Evolutionary conservation across 2,329 filamentous ascomycete species (phyloP).

Genomic region (Harringtonia lauricola): DNA sequence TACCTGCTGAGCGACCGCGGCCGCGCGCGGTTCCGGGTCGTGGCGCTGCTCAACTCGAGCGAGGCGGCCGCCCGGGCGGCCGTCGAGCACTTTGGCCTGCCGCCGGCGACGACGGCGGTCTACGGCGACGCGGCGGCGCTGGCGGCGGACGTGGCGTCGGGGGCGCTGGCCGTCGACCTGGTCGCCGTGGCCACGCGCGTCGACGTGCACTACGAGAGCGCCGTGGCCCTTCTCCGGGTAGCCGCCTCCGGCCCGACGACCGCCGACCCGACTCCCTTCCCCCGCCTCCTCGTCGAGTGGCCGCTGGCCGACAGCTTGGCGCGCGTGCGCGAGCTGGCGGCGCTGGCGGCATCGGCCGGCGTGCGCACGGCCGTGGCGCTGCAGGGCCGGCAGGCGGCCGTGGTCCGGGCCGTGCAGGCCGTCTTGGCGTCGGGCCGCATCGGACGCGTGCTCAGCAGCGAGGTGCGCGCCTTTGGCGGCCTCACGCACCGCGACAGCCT

Average conservation of each 20-base stretch:
- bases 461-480: conserved; percentile 27
- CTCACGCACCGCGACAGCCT: conserved; percentile 21
- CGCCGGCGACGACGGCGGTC: conserved; percentile 22
- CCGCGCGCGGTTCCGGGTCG: conserved; percentile 32
- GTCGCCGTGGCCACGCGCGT: conserved; percentile 44
- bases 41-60: conserved; percentile 41
- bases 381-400: conserved; percentile 36
- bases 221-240: conserved; percentile 19
- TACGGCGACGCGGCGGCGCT: conserved; percentile 39
- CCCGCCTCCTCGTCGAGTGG: conserved; percentile 46
- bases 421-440: conserved; percentile 33
- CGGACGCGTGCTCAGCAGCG: conserved; percentile 41
- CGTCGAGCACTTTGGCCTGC: conserved; percentile 27
- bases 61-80: conserved; percentile 30
- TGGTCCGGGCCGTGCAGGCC: conserved; percentile 30
- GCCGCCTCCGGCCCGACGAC: no score
- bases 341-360: conserved; percentile 18
- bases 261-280: no score
- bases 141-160: conserved; percentile 33
- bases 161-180: conserved; percentile 39
- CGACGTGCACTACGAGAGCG: conserved; percentile 39
- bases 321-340: conserved; percentile 27
- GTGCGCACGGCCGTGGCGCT: conserved; percentile 34
- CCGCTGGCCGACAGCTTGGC: conserved; percentile 35
- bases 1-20: conserved; percentile 40